Base-by-base conservation (phyloP, 2,329 filamentous ascomycete species). In the Aspergillus flavus region DNA sequence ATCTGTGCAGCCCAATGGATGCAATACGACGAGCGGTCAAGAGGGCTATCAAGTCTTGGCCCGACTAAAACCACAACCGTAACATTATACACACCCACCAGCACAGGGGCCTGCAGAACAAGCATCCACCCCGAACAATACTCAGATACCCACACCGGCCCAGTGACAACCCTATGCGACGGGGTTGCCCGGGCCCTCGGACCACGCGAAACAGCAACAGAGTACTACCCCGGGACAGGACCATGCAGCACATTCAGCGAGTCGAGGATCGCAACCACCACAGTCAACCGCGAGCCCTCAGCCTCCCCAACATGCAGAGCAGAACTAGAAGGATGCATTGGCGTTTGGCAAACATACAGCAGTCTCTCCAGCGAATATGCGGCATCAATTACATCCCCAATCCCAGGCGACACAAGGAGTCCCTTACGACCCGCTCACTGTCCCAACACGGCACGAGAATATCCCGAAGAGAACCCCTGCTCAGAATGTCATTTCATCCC, bases 101-200 rank as follows among this genome's bases (percentile, higher is more conserved):
- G 68, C 53, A 57, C 57, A 19, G 69, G 69, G 6, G 67, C 68
- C 19, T 71, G 69, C 46, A 52, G 57, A n/a, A 66, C 66, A 2
- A 63, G 61, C 3, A 46, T 56, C 12, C 56, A 39, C 3, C 36
- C n/a, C 2, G 67, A 69, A 30, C 16, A 4, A 2, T 69, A 62
- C 59, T 46, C 34, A 4, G 61, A 71, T 34, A 55, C 64, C 0
- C 68, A 71, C 50, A 59, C 67, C 0, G 69, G 69, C 1, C 66
- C 69, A 6, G 45, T 70, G 3, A 71, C 69, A 1, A 71, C 68
- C 11, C 67, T 71, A 4, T 71, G 69, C 45, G 69, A 71, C 32
- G 68, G 61, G 0, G 21, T 60, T 11, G 61, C 67, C 4, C 69
- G 68, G 10, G 69, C 68, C 2, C 57, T 71, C 9, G 68, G 68